phyloP scores from a whole-genome alignment of 805 yeast species.

The Metschnikowia picachoensis region DNA sequence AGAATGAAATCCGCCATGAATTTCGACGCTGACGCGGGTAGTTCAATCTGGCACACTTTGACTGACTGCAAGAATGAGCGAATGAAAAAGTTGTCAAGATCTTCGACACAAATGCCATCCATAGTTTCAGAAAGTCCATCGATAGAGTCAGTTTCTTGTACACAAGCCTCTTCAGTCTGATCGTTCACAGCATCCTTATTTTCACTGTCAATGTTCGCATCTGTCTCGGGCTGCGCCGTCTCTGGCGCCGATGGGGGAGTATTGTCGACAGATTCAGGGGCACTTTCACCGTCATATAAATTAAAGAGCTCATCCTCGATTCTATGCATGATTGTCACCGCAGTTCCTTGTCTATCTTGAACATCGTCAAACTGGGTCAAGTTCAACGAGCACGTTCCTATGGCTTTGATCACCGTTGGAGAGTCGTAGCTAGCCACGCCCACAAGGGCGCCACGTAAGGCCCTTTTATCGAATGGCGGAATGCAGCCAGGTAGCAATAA shows the following conservation, averaged over 20 bases:
- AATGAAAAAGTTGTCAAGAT: constrained; percentile 70
- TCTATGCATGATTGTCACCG: constrained; percentile 68
- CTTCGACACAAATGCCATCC: constrained; percentile 48
- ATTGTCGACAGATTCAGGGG: constrained; percentile 19
- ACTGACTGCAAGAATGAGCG: constrained; percentile 70
- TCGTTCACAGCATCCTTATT: background rate
- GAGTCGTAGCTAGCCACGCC: constrained; percentile 60
- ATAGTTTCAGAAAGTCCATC: constrained; percentile 31
- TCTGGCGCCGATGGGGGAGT: constrained; percentile 1
- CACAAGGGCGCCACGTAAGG: constrained; percentile 55
- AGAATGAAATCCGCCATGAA: constrained; percentile 70
- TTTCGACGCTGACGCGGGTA: constrained; percentile 70
- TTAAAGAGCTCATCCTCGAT: constrained; percentile 61
- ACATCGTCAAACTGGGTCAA: constrained; percentile 43
- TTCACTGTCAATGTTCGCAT: constrained; percentile 1
- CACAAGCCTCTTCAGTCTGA: background rate
- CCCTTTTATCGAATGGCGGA: constrained; percentile 52
- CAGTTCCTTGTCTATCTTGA: constrained; percentile 71
- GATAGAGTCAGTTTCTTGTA: background rate
- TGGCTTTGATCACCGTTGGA: constrained; percentile 66
- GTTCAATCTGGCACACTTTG: constrained; percentile 48
- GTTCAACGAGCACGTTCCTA: constrained; percentile 59
- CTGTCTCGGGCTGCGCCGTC: background rate
- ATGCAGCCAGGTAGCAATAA: constrained; percentile 72
- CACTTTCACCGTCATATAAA: constrained; percentile 42